Evolutionary conservation across 1,139 yeast genomes (phyloP).

Genomic region (Blastobotrys capitulatus): DNA sequence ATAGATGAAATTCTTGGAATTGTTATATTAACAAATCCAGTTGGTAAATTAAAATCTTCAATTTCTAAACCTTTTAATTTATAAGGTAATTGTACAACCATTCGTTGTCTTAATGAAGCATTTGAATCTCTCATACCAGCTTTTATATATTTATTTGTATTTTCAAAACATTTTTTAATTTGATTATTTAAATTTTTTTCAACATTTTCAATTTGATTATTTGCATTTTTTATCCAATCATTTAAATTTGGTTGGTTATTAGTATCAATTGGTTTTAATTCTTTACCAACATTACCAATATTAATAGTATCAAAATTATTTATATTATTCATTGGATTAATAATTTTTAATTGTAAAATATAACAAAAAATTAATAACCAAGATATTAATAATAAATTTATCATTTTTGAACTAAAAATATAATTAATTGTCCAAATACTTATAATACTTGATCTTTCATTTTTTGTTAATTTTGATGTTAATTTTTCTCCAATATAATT

Average conservation of each 20-base stretch:
- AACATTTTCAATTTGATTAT: not conserved
- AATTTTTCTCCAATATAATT: conserved; percentile 6
- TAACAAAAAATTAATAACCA: not conserved
- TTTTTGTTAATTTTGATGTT: not conserved
- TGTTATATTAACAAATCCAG: not conserved
- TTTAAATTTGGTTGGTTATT: not conserved
- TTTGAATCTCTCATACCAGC: not conserved
- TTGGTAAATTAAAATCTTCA: not conserved
- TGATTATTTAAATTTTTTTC: not conserved
- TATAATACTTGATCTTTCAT: not conserved
- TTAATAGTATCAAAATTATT: not conserved
- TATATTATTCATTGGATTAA: not conserved
- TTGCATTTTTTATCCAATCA: not conserved
- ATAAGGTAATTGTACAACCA: not conserved
- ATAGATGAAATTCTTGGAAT: not conserved
- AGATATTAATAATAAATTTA: not conserved
- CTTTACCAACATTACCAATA: not conserved
- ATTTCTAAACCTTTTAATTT: not conserved
- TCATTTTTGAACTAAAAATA: not conserved
- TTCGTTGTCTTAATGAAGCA: conserved; percentile 1
- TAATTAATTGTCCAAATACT: conserved; percentile 15
- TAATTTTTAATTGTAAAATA: not conserved
- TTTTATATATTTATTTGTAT: not conserved
- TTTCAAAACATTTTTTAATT: not conserved
- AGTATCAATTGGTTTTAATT: not conserved